These are phyloP conservation scores for Saturnispora quitensis DNA, from an alignment of 805 yeast genomes.

Conservation along the genomic window DNA sequence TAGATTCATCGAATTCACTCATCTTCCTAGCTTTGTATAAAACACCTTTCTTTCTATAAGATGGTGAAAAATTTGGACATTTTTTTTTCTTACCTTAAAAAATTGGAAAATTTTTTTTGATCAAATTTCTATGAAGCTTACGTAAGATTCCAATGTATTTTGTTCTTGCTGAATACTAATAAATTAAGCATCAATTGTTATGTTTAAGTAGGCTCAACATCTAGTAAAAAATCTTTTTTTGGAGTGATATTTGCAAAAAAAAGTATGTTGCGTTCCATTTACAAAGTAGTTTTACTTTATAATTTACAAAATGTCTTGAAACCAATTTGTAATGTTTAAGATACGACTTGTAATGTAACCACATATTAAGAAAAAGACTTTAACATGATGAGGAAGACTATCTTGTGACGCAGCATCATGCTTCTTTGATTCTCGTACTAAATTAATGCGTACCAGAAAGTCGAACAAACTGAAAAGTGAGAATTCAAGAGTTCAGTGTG, in stretches of 20 bases:
- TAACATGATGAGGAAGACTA: no score
- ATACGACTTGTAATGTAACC: no score
- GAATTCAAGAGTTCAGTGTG: not conserved
- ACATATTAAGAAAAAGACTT: no score
- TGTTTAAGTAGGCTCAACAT: not conserved
- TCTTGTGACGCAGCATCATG: no score
- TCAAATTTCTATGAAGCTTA: not conserved
- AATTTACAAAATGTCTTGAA: no score
- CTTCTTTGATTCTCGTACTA: no score
- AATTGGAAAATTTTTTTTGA: not conserved
- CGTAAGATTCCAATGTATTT: not conserved
- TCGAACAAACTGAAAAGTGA: not conserved
- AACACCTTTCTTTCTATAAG: not conserved
- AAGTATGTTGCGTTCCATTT: no score
- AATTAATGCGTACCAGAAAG: not conserved
- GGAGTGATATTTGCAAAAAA: no score
- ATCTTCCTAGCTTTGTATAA: conserved; percentile 2
- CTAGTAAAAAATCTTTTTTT: no score
- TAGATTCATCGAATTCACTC: conserved; percentile 24
- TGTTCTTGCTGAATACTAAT: not conserved
- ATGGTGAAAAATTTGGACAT: not conserved
- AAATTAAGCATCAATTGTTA: not conserved
- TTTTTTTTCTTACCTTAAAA: not conserved
- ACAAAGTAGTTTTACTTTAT: no score
- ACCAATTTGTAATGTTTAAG: no score